phyloP scores from a whole-genome alignment of 169 alveolate genomes.

The Babesia divergens region DNA sequence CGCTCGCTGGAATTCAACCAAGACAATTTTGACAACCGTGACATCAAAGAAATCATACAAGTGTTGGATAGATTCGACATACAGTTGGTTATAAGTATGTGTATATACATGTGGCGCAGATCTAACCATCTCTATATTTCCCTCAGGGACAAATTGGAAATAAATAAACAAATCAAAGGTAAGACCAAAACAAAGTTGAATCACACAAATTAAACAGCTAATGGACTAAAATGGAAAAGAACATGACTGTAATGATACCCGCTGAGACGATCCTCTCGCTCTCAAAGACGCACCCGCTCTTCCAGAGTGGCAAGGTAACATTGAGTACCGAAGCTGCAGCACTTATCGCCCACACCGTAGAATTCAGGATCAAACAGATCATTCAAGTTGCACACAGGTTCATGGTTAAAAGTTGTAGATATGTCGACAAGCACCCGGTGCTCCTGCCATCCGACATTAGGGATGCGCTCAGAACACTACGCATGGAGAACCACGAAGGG shows the following conservation, averaged over 20 bases:
- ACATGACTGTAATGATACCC: slow-evolving; percentile 35
- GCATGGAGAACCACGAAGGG: slow-evolving; percentile 59
- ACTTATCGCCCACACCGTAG: slow-evolving; percentile 62
- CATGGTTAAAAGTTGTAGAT: slow-evolving; percentile 46
- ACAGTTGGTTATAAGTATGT: neutral
- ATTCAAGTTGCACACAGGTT: slow-evolving; percentile 44
- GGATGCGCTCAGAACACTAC: slow-evolving; percentile 50
- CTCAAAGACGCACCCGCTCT: slow-evolving; percentile 61
- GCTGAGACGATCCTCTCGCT: slow-evolving; percentile 39
- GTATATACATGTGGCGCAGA: neutral
- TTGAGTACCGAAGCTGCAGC: slow-evolving; percentile 60
- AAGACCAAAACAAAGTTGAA: neutral
- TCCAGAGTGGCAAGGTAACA: slow-evolving; percentile 48
- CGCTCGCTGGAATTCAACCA: slow-evolving; percentile 20
- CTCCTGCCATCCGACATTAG: slow-evolving; percentile 52
- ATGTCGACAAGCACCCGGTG: slow-evolving; percentile 15
- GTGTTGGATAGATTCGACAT: neutral
- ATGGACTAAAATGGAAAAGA: slow-evolving; percentile 24
- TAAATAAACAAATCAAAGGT: neutral
- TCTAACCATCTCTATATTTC: neutral
- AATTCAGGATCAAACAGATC: slow-evolving; percentile 53
- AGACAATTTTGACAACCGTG: neutral
- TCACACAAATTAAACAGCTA: neutral
- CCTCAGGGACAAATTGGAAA: slow-evolving; percentile 6
- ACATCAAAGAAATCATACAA: neutral